Percentiles rank a stretch among this genome's conserved stretches.
Evolutionary conservation across 2,329 filamentous ascomycete genomes (phyloP).

Genomic region (Alternaria panax): DNA sequence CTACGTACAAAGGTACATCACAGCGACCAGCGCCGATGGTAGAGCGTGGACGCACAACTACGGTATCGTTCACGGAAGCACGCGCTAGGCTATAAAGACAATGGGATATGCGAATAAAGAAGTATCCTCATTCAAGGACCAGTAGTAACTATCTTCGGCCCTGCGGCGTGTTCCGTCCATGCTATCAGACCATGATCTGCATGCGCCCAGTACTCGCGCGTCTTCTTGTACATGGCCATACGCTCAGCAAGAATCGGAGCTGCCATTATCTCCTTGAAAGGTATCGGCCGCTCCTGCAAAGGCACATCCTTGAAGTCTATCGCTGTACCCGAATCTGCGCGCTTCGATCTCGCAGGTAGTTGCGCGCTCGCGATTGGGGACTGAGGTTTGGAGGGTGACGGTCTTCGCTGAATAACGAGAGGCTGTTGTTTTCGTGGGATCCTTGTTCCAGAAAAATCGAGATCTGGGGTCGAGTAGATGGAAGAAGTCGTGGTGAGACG

Average conservation of each 20-base stretch:
- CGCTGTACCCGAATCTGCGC: conserved; percentile 44
- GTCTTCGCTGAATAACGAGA: not conserved
- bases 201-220: conserved; percentile 46
- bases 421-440: not conserved
- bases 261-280: conserved; percentile 42
- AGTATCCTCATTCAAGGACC: not conserved
- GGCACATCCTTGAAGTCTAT: conserved; percentile 35
- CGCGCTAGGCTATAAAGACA: not conserved
- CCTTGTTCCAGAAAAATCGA: not conserved
- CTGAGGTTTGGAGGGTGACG: not conserved
- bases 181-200: conserved; percentile 44
- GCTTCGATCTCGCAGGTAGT: conserved; percentile 27
- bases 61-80: not conserved
- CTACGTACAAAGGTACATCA: not conserved
- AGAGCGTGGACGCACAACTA: not conserved
- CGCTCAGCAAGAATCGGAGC: conserved; percentile 35
- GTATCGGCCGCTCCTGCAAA: conserved; percentile 31
- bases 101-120: not conserved
- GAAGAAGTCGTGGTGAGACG: conserved; percentile 14
- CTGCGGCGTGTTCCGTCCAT: conserved; percentile 29
- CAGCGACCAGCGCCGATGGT: not conserved
- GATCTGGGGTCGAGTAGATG: conserved; percentile 8
- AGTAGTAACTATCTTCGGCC: conserved; percentile 1
- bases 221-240: conserved; percentile 43
- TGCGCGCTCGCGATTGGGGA: not conserved